A percentile compares a stretch with the other conserved stretches of the same genome.
Evolutionary conservation across 495 filamentous ascomycete genomes (phyloP).

Genomic region (Podospora anserina): DNA sequence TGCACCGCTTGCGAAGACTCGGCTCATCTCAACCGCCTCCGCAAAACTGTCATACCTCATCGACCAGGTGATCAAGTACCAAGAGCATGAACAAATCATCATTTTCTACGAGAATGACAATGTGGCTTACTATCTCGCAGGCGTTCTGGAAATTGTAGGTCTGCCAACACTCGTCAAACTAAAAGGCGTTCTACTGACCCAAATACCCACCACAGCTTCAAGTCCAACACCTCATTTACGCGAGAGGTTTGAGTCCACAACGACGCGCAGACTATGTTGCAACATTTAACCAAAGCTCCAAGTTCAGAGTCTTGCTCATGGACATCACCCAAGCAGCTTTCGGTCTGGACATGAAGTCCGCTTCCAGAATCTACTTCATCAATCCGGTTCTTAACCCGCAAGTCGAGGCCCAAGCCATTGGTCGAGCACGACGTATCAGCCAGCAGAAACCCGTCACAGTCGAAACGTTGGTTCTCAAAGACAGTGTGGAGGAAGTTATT

Average conservation of each 20-base stretch:
- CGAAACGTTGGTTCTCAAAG: conserved; percentile 78
- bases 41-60: conserved; percentile 86
- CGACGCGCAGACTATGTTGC: conserved; percentile 68
- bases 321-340: conserved; percentile 83
- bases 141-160: conserved; percentile 67
- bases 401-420: conserved; percentile 88
- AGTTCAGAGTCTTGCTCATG: conserved; percentile 78
- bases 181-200: background rate
- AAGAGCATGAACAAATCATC: conserved; percentile 77
- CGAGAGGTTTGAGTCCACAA: conserved; percentile 56
- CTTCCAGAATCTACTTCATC: conserved; percentile 86
- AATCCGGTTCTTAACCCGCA: conserved; percentile 84
- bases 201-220: conserved; percentile 44
- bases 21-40: conserved; percentile 75
- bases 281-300: conserved; percentile 66
- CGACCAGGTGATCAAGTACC: conserved; percentile 61
- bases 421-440: conserved; percentile 83
- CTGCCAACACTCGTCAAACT: background rate
- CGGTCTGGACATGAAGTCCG: conserved; percentile 77
- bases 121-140: conserved; percentile 75
- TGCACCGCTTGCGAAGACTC: conserved; percentile 56
- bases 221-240: conserved; percentile 81
- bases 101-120: conserved; percentile 91
- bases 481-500: conserved; percentile 84
- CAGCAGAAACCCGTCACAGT: conserved; percentile 78